Evolutionary conservation across 2,329 filamentous ascomycete species (phyloP), one percentile per base, ranked within the genome.

Genomic region (Aureobasidium sp.): DNA sequence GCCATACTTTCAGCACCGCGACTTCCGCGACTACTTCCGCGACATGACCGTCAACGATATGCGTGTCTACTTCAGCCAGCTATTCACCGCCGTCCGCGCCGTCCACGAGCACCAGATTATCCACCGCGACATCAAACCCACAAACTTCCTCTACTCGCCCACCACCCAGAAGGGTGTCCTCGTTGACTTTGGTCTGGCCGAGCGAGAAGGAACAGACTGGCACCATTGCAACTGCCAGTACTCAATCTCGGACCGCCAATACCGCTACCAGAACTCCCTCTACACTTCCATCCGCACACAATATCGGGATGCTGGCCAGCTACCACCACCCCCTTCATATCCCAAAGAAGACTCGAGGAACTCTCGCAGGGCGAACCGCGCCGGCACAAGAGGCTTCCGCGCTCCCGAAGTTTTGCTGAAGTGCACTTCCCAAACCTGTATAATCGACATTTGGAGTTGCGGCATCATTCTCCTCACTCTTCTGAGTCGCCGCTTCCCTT

Each of bases 101-200:
- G 92, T 97, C 5, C 94, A 99, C 73, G 82, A 84, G 6, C 85
- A 90, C 70, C 82, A 84, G 44, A 96, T 97, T 61, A 81, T 97
- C n/a, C 92, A 97, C 72, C 86, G 92, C 66, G 92, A 97, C 71
- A 96, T 97, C 72, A 97, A 97, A 71, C 94, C 94, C 6, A 99
- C 95, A 24, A 97, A 97, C 71, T 97, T 97, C 69, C 82, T 97
- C 42, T 97, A 97, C 76, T 91, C 96, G 66, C 90, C 90, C 0
- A 78, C 85, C 12, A 85, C 86, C 47, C 85, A 87, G 68, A 86
- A 90, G 61, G 94, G 94, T 44, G 93, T 99, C 1, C 82, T 99
- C 0, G 94, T 99, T n/a, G 94, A 99, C 72, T 99, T 99, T 77
- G 94, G 94, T n/a, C 83, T 99, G 17, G 94, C 94, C 39, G 94